Evolutionary conservation across 306 rosid genomes (phyloP).

Genomic region (Vigna trinervia): DNA sequence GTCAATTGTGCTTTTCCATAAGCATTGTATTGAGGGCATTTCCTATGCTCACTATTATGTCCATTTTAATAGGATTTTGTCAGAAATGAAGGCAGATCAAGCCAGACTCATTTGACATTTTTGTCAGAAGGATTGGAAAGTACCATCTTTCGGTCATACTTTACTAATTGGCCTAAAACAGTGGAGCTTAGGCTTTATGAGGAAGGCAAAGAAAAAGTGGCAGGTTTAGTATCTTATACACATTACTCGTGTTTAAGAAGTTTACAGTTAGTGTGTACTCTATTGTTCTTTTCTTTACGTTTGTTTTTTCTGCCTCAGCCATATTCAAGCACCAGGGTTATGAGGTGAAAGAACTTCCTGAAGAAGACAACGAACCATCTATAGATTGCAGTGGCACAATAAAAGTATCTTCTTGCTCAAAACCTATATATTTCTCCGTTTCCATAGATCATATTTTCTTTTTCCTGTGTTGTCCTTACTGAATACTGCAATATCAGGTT

Average conservation of each 20-base stretch:
- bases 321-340: slow-evolving; percentile 98
- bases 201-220: slow-evolving; percentile 97
- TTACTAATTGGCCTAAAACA: slow-evolving; percentile 78
- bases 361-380: slow-evolving; percentile 66
- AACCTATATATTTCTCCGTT: not conserved
- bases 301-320: slow-evolving; percentile 61
- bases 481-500: slow-evolving; percentile 60
- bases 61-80: slow-evolving; percentile 71
- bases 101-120: slow-evolving; percentile 66
- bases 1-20: slow-evolving; percentile 21
- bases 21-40: slow-evolving; percentile 28
- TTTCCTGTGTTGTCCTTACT: slow-evolving; percentile 40
- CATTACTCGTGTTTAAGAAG: slow-evolving; percentile 34
- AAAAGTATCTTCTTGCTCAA: slow-evolving; percentile 63
- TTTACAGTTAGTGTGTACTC: slow-evolving; percentile 15
- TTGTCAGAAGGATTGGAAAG: slow-evolving; percentile 91
- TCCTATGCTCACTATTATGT: slow-evolving; percentile 39
- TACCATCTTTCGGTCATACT: slow-evolving; percentile 68
- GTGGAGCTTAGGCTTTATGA: slow-evolving; percentile 82
- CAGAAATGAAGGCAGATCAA: slow-evolving; percentile 82
- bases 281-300: slow-evolving; percentile 37
- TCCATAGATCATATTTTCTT: slow-evolving; percentile 19
- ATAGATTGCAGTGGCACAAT: slow-evolving; percentile 73
- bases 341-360: slow-evolving; percentile 92
- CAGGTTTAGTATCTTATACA: slow-evolving; percentile 66